Base-by-base conservation (phyloP, 2,329 filamentous ascomycete genomes). In the Calycina herbarum region DNA sequence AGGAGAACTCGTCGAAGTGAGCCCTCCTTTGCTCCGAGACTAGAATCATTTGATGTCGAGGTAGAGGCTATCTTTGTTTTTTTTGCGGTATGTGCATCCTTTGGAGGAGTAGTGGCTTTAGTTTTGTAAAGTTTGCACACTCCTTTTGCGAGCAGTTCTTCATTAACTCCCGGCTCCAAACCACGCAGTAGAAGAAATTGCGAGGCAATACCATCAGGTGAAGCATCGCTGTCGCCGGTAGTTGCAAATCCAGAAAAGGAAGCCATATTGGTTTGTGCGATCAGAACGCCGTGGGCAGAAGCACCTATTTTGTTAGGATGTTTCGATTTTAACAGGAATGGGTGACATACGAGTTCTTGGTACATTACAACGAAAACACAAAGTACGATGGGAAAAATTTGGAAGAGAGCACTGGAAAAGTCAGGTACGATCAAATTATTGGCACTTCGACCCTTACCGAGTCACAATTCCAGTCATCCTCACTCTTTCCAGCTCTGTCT, bases 1-100 rank as follows among this genome's bases (percentile, higher is more conserved):
- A 96, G 79, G 67, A 95, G 86, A 1, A 95, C 87, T 61, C 92
- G 87, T 67, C 90, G 86, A 8, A 96, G 79, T n/a, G 91, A 92
- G 24, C 89, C 88, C 38, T 89, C 87, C 64, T 84, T 86, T 3
- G 92, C 92, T 48, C 92, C 92, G 1, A 76, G 63, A 54, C 72
- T 76, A 45, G 86, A 80, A 17, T 83, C 82, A 11, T 83, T 85
- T 5, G 75, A 73, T 4, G 84, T 85, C 7, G 75, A 73, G 5
- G 84, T 86, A 3, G 84, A 86, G 15, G 81, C 78, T 3, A 85
- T 80, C 67, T 85, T 85, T 15, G 79, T 76, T 38, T 81, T 79
- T 58, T 78, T 79, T 4, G 62, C 45, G 15, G 64, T 51, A 31
- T 69, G 67, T 31, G 68, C 67, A 69, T 71, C 78, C 68, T 70